Evolutionary conservation across 371 early-diverging fungal species (phyloP), one percentile per base, ranked within the genome.

Genomic region (Agmasoma carcini): DNA sequence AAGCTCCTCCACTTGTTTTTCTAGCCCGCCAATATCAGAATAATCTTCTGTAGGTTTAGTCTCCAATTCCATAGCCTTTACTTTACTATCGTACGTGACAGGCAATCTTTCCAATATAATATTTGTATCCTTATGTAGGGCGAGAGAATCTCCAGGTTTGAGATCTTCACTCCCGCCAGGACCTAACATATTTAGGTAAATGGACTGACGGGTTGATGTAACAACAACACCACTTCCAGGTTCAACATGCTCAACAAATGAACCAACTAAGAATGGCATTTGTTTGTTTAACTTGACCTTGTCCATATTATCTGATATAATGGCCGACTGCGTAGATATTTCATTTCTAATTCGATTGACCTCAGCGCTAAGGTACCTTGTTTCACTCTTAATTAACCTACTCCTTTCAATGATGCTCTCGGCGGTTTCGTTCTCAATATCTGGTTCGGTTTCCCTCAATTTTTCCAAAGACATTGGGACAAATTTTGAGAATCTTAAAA

Each of bases 21-120:
- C 90, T 56, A 94, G 75, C 26, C 97, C 97, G 65, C 97, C 97
- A 69, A 97, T 87, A 69, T 95, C 97, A 68, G 82, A 88, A 72
- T 95, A 97, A 59, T 88, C 88, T 73, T 97, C 98, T 9, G 86
- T 88, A 7, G 99, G 99, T 74, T 93, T 95, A 71, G 92, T 95
- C 69, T 97, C 98, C 15, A 99, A 88, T 75, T 97, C 97, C 99
- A 99, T 99, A 14, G 94, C 94, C 74, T 95, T 94, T 43, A 96
- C 98, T 47, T 95, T 83, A 26, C 88, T 85, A 75, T 98, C 99
- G 69, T 91, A 95, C 70, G 98, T 93, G 29, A 92, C 83, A 7
- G 97, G 97, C 47, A 99, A 80, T 68, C 84, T 89, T 59, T 96
- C 96, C 69, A 97, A 81, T 54, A 99, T 83, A 68, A 97, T 78